A percentile compares a stretch with the other conserved stretches of the same genome.
Conservation (phyloP, 1,284 basidiomycete species). For the Ganoderma lingzhi region DNA sequence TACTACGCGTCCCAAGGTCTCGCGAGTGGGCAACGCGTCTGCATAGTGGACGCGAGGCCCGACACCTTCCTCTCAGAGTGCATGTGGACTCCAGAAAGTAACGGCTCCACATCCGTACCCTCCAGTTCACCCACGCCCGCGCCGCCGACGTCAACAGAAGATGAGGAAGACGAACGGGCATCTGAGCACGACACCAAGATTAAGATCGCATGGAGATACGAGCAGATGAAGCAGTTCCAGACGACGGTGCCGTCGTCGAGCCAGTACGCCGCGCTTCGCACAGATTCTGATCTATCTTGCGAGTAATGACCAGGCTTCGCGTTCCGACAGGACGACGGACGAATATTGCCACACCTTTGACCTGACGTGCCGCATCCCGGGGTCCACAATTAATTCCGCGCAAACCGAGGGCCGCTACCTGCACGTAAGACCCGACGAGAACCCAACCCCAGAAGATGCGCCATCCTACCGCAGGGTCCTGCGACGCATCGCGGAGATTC, state of each 20-base stretch:
- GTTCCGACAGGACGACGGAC: constrained; percentile 53
- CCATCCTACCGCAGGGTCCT: constrained; percentile 29
- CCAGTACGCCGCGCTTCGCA: constrained; percentile 56
- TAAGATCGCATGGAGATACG: constrained; percentile 97
- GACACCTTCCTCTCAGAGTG: constrained; percentile 68
- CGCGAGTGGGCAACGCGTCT: constrained; percentile 70
- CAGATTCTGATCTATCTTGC: constrained; percentile 15
- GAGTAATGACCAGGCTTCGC: constrained; percentile 29
- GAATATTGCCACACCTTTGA: constrained; percentile 80
- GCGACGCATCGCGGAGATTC: constrained; percentile 28
- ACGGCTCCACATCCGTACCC: constrained; percentile 20
- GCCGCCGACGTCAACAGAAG: constrained; percentile 35
- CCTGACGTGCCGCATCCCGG: constrained; percentile 67
- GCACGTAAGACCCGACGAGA: constrained; percentile 40
- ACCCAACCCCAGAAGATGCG: constrained; percentile 11
- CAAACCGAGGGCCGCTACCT: constrained; percentile 47
- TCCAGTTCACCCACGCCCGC: constrained; percentile 1
- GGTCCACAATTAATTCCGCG: constrained; percentile 54
- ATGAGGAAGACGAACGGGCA: constrained; percentile 44
- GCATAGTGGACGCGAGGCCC: constrained; percentile 71
- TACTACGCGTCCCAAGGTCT: constrained; percentile 92
- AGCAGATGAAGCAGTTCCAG: constrained; percentile 90
- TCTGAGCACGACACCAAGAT: constrained; percentile 61
- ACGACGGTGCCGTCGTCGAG: constrained; percentile 73
- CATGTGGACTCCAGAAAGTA: constrained; percentile 75